Conservation (phyloP, 1,139 yeast genomes). For the Debaryomyces udenii region DNA sequence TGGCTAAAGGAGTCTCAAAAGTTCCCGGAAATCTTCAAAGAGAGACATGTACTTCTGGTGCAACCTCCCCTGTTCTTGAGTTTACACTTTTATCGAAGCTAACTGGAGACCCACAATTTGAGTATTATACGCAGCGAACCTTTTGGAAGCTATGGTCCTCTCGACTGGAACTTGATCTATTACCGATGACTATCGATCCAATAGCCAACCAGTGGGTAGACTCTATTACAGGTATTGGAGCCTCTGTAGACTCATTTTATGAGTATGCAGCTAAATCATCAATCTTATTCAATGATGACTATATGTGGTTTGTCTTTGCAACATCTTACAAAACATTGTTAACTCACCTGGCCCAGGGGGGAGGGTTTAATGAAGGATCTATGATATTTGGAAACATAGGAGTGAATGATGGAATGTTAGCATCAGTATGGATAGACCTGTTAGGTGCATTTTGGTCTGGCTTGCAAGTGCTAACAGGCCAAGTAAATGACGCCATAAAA, state of each 20-base stretch:
- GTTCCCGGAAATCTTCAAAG: slow-evolving; percentile 45
- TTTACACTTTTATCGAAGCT: slow-evolving; percentile 71
- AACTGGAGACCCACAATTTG: slow-evolving; percentile 76
- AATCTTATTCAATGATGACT: slow-evolving; percentile 69
- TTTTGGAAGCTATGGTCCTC: slow-evolving; percentile 73
- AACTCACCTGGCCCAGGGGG: slow-evolving; percentile 44
- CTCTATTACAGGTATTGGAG: slow-evolving; percentile 78
- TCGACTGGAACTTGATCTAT: slow-evolving; percentile 60
- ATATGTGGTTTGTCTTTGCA: slow-evolving; percentile 62
- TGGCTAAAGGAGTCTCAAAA: slow-evolving; percentile 51
- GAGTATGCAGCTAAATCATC: slow-evolving; percentile 85
- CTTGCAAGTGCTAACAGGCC: slow-evolving; percentile 77
- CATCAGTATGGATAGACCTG: slow-evolving; percentile 79
- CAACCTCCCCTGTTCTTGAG: slow-evolving; percentile 80
- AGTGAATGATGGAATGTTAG: slow-evolving; percentile 50
- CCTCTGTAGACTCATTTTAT: slow-evolving; percentile 90
- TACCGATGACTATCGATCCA: slow-evolving; percentile 82
- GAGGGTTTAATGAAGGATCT: slow-evolving; percentile 43
- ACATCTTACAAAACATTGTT: slow-evolving; percentile 61
- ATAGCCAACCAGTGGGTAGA: slow-evolving; percentile 59
- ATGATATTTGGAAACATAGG: slow-evolving; percentile 69
- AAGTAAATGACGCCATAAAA: slow-evolving; percentile 63
- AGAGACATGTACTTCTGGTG: slow-evolving; percentile 88
- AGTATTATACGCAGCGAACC: slow-evolving; percentile 60
- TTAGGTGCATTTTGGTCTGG: slow-evolving; percentile 91